Percentiles rank a stretch among this genome's conserved stretches.
Evolutionary conservation across 768 basidiomycete genomes (phyloP).

Genomic region (Agaricus sinodeliciosus): DNA sequence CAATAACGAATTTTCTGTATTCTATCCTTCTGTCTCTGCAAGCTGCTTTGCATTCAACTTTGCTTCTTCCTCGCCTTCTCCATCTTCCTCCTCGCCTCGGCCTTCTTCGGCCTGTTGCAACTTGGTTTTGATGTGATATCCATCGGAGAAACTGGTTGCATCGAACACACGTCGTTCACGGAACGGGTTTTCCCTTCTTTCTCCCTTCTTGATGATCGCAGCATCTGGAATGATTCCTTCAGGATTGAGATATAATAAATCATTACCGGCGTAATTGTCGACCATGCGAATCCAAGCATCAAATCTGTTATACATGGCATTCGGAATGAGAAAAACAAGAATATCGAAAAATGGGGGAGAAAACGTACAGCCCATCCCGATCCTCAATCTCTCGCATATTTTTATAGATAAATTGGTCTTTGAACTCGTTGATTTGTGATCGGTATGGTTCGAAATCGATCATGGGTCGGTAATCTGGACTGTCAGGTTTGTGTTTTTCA

Average conservation of each 20-base stretch:
- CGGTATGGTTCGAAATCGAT: constrained; percentile 68
- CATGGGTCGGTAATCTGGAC: constrained; percentile 59
- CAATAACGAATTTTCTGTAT: not conserved
- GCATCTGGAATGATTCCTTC: constrained; percentile 69
- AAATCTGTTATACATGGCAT: constrained; percentile 42
- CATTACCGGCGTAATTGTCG: constrained; percentile 70
- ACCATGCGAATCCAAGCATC: constrained; percentile 79
- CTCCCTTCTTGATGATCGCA: constrained; percentile 59
- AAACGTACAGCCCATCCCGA: constrained; percentile 60
- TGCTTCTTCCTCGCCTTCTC: constrained; percentile 35
- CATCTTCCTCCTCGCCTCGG: constrained; percentile 35
- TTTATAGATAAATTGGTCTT: constrained; percentile 79
- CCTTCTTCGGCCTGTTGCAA: constrained; percentile 30
- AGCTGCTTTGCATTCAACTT: constrained; percentile 33
- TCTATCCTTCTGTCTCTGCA: constrained; percentile 47
- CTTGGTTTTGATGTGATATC: constrained; percentile 24
- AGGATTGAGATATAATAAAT: constrained; percentile 72
- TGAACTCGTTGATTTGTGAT: constrained; percentile 75
- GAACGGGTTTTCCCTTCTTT: constrained; percentile 55
- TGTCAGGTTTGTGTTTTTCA: constrained; percentile 42
- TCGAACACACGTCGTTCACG: constrained; percentile 66
- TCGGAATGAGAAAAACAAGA: not conserved
- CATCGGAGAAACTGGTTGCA: constrained; percentile 42
- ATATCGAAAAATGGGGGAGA: not conserved
- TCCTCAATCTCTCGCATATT: constrained; percentile 85